Evolutionary conservation across 108 stramenopile genomes (phyloP).

Genomic region (Epipyxis sp.): DNA sequence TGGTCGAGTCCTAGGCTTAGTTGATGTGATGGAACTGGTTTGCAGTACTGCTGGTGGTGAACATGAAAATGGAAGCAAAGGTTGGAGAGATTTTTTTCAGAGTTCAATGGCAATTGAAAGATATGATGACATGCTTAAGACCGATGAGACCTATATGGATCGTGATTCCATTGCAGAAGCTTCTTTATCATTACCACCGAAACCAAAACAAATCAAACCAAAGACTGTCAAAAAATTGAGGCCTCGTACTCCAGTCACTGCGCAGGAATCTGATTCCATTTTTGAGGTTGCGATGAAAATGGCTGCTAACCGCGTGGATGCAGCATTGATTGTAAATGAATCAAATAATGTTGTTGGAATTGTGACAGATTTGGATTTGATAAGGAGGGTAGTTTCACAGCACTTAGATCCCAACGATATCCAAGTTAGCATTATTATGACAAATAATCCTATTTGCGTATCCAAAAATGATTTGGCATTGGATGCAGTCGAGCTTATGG

Average conservation of each 20-base stretch:
- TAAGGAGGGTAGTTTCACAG: constrained; percentile 33
- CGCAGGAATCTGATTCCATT: constrained; percentile 10
- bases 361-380: constrained; percentile 52
- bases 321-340: constrained; percentile 10
- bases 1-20: constrained; percentile 78
- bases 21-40: constrained; percentile 91
- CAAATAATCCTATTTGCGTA: constrained; percentile 22
- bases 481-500: constrained; percentile 83
- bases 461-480: constrained; percentile 60
- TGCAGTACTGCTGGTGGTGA: constrained; percentile 50
- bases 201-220: no score
- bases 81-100: constrained; percentile 29
- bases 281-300: constrained; percentile 29
- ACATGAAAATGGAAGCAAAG: constrained; percentile 33
- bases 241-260: constrained; percentile 25
- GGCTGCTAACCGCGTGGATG: constrained; percentile 33
- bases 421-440: constrained; percentile 9
- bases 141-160: no score
- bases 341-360: constrained; percentile 20
- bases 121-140: no score
- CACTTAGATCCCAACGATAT: neutral
- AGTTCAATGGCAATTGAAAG: no score
- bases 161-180: no score
- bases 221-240: constrained; percentile 21
- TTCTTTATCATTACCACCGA: no score